Base-by-base conservation (phyloP, 2,329 filamentous ascomycete genomes). In the Mycosphaerella arachidis region DNA sequence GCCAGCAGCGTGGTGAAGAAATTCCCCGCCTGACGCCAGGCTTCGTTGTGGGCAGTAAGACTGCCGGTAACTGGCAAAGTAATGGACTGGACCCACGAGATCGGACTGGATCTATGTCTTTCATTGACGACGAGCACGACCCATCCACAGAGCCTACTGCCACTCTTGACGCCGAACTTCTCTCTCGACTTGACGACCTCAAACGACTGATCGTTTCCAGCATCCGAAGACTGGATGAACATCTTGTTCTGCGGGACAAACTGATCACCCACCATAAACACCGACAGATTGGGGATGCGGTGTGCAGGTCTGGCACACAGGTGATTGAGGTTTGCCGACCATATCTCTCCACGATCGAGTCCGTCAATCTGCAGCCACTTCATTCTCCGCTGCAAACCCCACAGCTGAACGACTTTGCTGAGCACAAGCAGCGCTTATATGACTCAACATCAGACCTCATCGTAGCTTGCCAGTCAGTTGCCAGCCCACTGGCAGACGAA, bases 1-100 rank as follows among this genome's bases (percentile, higher is more conserved):
- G 91, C 67, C 91, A 96, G 73, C 94, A 97, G 74, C 84, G 92
- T 59, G 93, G 93, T 58, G 93, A 97, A 72, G 90, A 94, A 45
- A 95, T 97, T 57, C 91, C 91, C 16, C 87, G 94, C n/a, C 81
- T 97, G 2, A 88, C 95, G 57, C 94, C 94, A 18, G 94, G 94
- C 0, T 99, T 99, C 72, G 88, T 97, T 33, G 86, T 92, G 62
- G 91, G 92, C 31, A 96, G 90, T 73, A 86, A 82, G 48, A 84
- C 85, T 4, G 93, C 92, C 52, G 94, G 92, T 40, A 93, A 87
- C 74, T 99, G 94, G 94, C 90, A 84, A 66, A 85, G 82, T 71
- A 87, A 87, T 67, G 85, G 84, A 51, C 73, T 78, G 78, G 84
- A 59, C 74, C 86, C 85, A 30, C 85, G 84, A 63, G 87, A 93